Evolutionary conservation across 75 land plant genomes (phyloP).

Genomic region (Pinus albicaulis): DNA sequence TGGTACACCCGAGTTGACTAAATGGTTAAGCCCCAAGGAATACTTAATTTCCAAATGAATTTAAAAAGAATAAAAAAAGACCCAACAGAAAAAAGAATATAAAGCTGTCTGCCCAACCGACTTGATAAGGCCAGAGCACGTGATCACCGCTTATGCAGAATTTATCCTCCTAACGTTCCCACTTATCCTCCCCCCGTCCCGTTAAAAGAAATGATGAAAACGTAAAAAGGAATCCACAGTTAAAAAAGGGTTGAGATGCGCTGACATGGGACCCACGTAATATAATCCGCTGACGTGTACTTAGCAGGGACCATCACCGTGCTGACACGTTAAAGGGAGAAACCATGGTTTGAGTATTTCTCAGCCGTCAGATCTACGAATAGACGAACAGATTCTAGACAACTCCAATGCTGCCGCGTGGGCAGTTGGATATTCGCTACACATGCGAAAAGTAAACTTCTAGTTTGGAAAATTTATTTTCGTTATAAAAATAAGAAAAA

Average conservation of each 20-base stretch:
- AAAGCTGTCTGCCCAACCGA: no score
- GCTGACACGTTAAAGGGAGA: neutral
- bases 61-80: no score
- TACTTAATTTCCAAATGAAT: no score
- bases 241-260: neutral
- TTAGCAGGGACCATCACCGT: neutral
- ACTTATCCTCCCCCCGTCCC: no score
- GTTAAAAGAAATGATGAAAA: no score
- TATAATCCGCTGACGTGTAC: conserved; percentile 5
- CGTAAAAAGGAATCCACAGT: no score
- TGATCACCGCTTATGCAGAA: no score
- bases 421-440: conserved; percentile 1
- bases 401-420: neutral
- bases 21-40: no score
- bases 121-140: no score
- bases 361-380: conserved; percentile 1
- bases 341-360: neutral
- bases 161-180: no score
- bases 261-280: neutral
- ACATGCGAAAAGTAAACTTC: neutral
- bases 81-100: no score
- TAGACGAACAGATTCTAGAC: neutral
- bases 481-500: neutral
- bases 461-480: neutral
- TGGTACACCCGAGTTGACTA: no score